Conservation (phyloP, 1,139 yeast genomes). For the Pichia sp. region DNA sequence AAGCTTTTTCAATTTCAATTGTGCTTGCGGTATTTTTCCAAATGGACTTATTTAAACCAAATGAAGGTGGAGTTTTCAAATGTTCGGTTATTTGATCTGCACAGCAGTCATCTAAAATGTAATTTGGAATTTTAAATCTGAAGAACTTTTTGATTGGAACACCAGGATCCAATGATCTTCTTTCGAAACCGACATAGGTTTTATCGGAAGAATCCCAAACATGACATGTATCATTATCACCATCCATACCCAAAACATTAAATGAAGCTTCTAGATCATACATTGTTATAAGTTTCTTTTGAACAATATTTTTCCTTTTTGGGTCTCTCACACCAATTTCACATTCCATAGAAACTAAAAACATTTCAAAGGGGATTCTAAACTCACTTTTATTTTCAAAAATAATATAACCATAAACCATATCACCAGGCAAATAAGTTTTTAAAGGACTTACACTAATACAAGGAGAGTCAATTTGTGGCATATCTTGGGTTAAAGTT, state of each 20-base stretch:
- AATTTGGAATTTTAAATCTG: constrained; percentile 55
- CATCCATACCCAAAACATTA: constrained; percentile 23
- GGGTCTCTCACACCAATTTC: constrained; percentile 11
- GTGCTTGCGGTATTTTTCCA: constrained; percentile 10
- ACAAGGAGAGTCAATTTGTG: background rate
- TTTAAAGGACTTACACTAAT: constrained; percentile 3
- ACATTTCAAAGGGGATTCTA: constrained; percentile 47
- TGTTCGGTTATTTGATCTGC: constrained; percentile 48
- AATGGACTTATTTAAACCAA: constrained; percentile 42
- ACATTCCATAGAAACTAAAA: constrained; percentile 55
- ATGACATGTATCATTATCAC: constrained; percentile 16
- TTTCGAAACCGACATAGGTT: constrained; percentile 40
- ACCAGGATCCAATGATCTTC: constrained; percentile 7
- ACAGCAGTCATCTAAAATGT: constrained; percentile 52
- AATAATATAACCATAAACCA: constrained; percentile 44
- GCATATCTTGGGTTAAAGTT: constrained; percentile 4
- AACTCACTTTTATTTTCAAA: constrained; percentile 38
- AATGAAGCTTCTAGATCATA: constrained; percentile 38
- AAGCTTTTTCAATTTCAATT: constrained; percentile 18
- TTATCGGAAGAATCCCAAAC: constrained; percentile 34
- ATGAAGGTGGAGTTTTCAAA: constrained; percentile 52
- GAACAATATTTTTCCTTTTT: background rate
- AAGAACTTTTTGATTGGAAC: constrained; percentile 29
- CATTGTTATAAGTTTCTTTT: constrained; percentile 19
- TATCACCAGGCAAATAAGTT: constrained; percentile 45